These are phyloP conservation scores for Paspalum notatum DNA, from an alignment of 176 grass and related monocot species.

Conservation along the genomic window DNA sequence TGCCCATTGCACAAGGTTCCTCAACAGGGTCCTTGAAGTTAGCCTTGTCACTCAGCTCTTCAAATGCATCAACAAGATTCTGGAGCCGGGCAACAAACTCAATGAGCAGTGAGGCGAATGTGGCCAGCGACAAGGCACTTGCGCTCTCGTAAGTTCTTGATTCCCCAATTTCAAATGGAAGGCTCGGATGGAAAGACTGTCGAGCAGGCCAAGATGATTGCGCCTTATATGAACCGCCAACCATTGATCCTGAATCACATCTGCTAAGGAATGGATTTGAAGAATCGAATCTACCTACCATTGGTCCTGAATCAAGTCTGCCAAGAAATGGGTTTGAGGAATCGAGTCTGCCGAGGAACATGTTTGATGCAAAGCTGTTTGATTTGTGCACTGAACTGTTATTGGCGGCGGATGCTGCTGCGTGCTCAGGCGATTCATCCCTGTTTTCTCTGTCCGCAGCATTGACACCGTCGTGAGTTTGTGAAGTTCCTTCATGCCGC, in stretches of 20 bases:
- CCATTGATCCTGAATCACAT: conserved; percentile 37
- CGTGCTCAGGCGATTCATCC: conserved; percentile 7
- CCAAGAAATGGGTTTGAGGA: not conserved
- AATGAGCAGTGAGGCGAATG: conserved; percentile 88
- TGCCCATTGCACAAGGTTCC: conserved; percentile 43
- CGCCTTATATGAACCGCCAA: conserved; percentile 20
- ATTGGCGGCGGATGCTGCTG: conserved; percentile 20
- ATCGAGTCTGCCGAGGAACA: not conserved
- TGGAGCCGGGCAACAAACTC: conserved; percentile 85
- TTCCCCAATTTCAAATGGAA: conserved; percentile 37
- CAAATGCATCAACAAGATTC: conserved; percentile 76
- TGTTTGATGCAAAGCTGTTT: conserved; percentile 33
- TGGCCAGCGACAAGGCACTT: conserved; percentile 82
- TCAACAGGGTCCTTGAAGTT: conserved; percentile 70
- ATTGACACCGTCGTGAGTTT: conserved; percentile 11
- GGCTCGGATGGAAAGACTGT: conserved; percentile 46
- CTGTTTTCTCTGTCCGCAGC: conserved; percentile 16
- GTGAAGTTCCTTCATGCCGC: conserved; percentile 18
- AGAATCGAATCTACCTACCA: not conserved
- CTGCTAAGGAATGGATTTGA: conserved; percentile 24
- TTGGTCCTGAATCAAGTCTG: not conserved
- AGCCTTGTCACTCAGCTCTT: conserved; percentile 74
- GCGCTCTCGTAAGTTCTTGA: conserved; percentile 82
- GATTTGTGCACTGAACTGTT: conserved; percentile 30
- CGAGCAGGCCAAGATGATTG: conserved; percentile 65